phyloP scores from a whole-genome alignment of 768 basidiomycete genomes.

The Tephrocybe sp. region DNA sequence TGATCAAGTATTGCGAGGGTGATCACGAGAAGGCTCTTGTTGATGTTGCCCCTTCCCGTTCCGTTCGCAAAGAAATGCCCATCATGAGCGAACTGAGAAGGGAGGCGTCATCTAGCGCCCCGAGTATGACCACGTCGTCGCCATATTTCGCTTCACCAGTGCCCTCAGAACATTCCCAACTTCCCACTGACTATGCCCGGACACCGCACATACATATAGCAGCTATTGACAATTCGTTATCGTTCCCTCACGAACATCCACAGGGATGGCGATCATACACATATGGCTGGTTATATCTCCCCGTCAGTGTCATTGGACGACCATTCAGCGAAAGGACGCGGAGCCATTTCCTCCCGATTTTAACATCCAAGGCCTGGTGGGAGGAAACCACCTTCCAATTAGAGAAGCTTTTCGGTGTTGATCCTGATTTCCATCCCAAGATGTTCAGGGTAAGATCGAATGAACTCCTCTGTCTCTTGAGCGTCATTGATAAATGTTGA shows the following conservation, averaged over 20 bases:
- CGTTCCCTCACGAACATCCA: conserved; percentile 90
- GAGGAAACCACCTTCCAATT: conserved; percentile 79
- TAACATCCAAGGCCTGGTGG: conserved; percentile 90
- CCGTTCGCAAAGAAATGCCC: conserved; percentile 65
- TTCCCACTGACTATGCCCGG: conserved; percentile 47
- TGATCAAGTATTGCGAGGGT: conserved; percentile 88
- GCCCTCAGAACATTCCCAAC: conserved; percentile 33
- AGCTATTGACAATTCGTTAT: conserved; percentile 90
- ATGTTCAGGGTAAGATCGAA: conserved; percentile 72
- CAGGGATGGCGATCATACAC: conserved; percentile 76
- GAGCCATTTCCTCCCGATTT: conserved; percentile 74
- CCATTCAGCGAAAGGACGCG: conserved; percentile 85
- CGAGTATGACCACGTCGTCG: conserved; percentile 35
- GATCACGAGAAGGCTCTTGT: conserved; percentile 76
- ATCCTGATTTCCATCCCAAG: conserved; percentile 85
- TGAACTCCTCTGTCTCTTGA: conserved; percentile 2
- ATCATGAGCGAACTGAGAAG: conserved; percentile 68
- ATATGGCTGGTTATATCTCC: conserved; percentile 86
- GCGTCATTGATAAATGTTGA: neutral
- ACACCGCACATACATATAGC: conserved; percentile 87
- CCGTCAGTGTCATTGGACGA: conserved; percentile 79
- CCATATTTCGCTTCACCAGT: conserved; percentile 36
- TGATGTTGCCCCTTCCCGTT: conserved; percentile 74
- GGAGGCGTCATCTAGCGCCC: conserved; percentile 32
- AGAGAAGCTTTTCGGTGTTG: conserved; percentile 72